phyloP scores from a whole-genome alignment of 805 yeast species.

The Saccharomycopsis vini region DNA sequence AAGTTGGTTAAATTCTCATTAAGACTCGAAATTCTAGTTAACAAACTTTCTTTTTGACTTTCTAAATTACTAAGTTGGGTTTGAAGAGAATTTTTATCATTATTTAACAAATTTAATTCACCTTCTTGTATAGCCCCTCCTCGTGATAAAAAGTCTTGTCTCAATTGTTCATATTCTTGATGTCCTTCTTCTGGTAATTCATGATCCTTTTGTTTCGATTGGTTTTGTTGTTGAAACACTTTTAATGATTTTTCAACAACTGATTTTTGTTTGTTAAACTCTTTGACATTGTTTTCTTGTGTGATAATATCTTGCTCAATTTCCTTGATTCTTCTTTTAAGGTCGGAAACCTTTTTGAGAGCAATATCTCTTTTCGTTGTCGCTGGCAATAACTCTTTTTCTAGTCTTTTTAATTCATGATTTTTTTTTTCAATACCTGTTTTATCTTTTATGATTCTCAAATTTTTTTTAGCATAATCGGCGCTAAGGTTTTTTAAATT shows the following conservation, averaged over 20 bases:
- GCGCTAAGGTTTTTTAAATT: conserved; percentile 31
- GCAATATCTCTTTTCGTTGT: conserved; percentile 46
- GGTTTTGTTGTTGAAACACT: conserved; percentile 30
- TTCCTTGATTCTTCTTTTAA: conserved; percentile 40
- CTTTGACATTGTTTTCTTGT: conserved; percentile 37
- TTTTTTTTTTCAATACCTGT: conserved; percentile 30
- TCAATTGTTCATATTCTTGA: conserved; percentile 47
- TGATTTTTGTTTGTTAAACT: conserved; percentile 38
- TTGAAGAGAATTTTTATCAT: conserved; percentile 37
- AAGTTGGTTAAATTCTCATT: conserved; percentile 32
- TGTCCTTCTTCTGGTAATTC: conserved; percentile 42
- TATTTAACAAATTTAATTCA: conserved; percentile 32
- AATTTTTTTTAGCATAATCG: conserved; percentile 38
- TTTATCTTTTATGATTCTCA: conserved; percentile 34
- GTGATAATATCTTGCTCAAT: conserved; percentile 43
- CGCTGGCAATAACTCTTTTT: conserved; percentile 50
- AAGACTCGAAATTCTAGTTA: conserved; percentile 26
- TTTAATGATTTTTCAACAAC: conserved; percentile 35
- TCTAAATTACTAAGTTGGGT: conserved; percentile 31
- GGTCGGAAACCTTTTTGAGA: conserved; percentile 36
- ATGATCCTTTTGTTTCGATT: conserved; percentile 27
- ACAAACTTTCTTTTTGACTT: conserved; percentile 29
- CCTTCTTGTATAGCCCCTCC: conserved; percentile 54
- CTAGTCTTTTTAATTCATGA: conserved; percentile 34
- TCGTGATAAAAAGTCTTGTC: conserved; percentile 45